A percentile compares a stretch with the other conserved stretches of the same genome.
Evolutionary conservation across 2,329 filamentous ascomycete genomes (phyloP).

Genomic region (Fragosphaeria purpurea): DNA sequence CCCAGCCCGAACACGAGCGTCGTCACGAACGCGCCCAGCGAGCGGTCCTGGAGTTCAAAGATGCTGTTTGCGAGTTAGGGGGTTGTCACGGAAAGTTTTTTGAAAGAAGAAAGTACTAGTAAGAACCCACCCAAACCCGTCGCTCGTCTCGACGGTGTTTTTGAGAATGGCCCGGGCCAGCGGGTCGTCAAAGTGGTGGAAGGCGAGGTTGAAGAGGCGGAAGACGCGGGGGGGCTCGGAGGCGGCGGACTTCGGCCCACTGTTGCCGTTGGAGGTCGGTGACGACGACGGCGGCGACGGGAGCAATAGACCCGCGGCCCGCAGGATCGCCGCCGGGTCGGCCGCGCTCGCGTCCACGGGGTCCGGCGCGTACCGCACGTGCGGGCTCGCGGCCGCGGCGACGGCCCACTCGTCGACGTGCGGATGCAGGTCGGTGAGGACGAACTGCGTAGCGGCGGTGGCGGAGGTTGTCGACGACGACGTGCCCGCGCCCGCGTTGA

Average conservation of each 20-base stretch:
- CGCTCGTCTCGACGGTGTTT: slow-evolving; percentile 53
- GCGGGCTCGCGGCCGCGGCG: slow-evolving; percentile 39
- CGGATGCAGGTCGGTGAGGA: slow-evolving; percentile 58
- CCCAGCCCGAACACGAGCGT: slow-evolving; percentile 41
- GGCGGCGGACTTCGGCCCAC: no score
- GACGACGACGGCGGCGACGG: not conserved
- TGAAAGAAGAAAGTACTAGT: not conserved
- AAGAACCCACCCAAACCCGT: slow-evolving; percentile 47
- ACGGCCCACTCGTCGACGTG: slow-evolving; percentile 50
- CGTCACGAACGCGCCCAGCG: slow-evolving; percentile 42
- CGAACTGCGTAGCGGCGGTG: slow-evolving; percentile 32
- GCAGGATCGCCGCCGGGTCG: slow-evolving; percentile 36
- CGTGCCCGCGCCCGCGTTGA: slow-evolving; percentile 38
- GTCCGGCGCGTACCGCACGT: slow-evolving; percentile 48
- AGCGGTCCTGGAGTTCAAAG: slow-evolving; percentile 64
- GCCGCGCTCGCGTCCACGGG: slow-evolving; percentile 57
- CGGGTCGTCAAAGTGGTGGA: slow-evolving; percentile 65
- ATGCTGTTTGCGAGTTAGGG: slow-evolving; percentile 31
- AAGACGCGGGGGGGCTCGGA: slow-evolving; percentile 32
- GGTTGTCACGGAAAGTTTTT: not conserved
- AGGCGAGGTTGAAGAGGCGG: slow-evolving; percentile 62
- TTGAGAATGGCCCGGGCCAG: slow-evolving; percentile 50
- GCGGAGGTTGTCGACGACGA: not conserved
- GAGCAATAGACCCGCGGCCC: slow-evolving; percentile 7
- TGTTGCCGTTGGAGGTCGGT: not conserved